phyloP scores from a whole-genome alignment of 1,284 basidiomycete species.

The Malassezia slooffiae region DNA sequence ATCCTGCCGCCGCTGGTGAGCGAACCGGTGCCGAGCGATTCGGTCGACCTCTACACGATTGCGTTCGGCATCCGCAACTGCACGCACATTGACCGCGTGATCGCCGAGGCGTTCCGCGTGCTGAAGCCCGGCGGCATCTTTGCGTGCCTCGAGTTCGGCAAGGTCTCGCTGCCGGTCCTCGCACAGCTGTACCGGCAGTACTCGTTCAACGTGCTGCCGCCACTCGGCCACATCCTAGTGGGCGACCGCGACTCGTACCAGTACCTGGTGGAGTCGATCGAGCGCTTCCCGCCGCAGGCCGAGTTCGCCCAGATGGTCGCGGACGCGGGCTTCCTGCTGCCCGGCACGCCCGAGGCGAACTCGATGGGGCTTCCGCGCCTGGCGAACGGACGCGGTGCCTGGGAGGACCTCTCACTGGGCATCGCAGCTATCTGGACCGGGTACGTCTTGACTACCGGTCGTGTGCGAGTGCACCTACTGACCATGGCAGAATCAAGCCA shows the following conservation, averaged over 20 bases:
- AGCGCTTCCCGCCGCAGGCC: constrained; percentile 77
- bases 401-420: constrained; percentile 43
- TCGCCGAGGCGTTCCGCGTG: constrained; percentile 82
- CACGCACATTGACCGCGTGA: constrained; percentile 78
- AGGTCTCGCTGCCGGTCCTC: constrained; percentile 76
- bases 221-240: constrained; percentile 87
- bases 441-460: constrained; percentile 12
- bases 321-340: constrained; percentile 48
- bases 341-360: constrained; percentile 31
- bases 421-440: constrained; percentile 44
- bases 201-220: constrained; percentile 89
- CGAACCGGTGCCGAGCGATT: constrained; percentile 50
- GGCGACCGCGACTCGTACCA: constrained; percentile 82
- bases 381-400: constrained; percentile 30
- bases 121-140: constrained; percentile 93
- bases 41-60: constrained; percentile 92
- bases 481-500: constrained; percentile 14
- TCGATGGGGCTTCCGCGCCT: constrained; percentile 29
- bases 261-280: constrained; percentile 95
- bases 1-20: constrained; percentile 33
- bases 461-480: neutral
- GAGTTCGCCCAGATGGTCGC: constrained; percentile 73
- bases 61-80: constrained; percentile 98
- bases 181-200: constrained; percentile 85
- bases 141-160: constrained; percentile 92